These are phyloP conservation scores for Psilocybe subaeruginosa DNA, from an alignment of 768 basidiomycete species.

Conservation along the genomic window DNA sequence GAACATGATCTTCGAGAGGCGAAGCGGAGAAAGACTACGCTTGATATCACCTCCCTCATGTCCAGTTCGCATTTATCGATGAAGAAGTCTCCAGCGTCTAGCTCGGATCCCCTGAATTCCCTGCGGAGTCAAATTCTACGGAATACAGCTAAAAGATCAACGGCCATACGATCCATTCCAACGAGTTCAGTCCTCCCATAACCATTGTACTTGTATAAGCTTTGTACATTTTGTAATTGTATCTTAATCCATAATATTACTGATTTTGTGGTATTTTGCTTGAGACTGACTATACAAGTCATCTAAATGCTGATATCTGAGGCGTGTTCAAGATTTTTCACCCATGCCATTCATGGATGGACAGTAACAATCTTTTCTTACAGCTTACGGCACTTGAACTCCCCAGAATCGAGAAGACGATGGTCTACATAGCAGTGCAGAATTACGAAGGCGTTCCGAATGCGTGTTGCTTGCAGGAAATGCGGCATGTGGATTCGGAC, in stretches of 20 bases:
- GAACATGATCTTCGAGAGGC: constrained; percentile 45
- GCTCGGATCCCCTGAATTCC: constrained; percentile 29
- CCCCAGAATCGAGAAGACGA: too few species aligned
- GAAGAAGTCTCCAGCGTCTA: constrained; percentile 12
- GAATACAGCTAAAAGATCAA: constrained; percentile 48
- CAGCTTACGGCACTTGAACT: too few species aligned
- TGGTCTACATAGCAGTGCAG: too few species aligned
- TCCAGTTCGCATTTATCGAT: not conserved
- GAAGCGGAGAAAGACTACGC: constrained; percentile 50
- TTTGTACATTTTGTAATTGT: not conserved
- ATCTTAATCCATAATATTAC: not conserved
- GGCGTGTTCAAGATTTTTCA: too few species aligned
- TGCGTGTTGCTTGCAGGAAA: too few species aligned
- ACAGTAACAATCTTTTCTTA: too few species aligned
- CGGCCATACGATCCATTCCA: not conserved
- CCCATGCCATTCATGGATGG: too few species aligned
- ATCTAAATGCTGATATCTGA: too few species aligned
- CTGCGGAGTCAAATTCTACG: constrained; percentile 60
- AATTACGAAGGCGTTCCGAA: too few species aligned
- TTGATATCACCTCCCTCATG: constrained; percentile 28
- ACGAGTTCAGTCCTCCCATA: not conserved
- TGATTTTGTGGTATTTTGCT: too few species aligned
- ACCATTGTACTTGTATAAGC: not conserved
- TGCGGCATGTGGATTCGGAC: too few species aligned
- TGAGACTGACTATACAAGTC: too few species aligned